Percentiles rank a stretch among this genome's conserved stretches.
These are phyloP conservation scores for Zygoascus ofunaensis DNA, from an alignment of 805 yeast species.

Conservation along the genomic window DNA sequence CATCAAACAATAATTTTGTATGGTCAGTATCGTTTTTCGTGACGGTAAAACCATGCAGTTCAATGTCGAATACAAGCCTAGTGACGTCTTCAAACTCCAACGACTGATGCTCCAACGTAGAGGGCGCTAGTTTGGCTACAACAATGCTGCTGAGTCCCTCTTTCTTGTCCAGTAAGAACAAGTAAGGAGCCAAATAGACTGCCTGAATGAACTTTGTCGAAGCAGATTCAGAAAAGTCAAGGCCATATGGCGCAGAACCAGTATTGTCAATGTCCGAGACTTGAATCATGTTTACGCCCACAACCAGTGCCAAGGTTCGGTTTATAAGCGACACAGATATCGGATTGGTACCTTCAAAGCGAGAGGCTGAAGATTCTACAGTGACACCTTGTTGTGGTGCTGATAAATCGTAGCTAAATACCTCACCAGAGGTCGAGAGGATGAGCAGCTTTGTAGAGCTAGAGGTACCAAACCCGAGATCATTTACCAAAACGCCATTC, in stretches of 20 bases:
- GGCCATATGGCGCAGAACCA: background rate
- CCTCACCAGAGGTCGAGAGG: background rate
- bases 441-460: background rate
- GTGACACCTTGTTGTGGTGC: no score
- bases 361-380: no score
- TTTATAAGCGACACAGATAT: background rate
- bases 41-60: background rate
- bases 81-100: background rate
- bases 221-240: background rate
- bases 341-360: background rate
- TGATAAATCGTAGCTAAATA: no score
- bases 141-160: background rate
- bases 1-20: constrained; percentile 10
- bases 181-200: background rate
- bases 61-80: constrained; percentile 7
- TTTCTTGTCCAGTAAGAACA: background rate
- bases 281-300: background rate
- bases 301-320: constrained; percentile 1
- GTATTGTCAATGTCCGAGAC: background rate
- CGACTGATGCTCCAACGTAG: background rate
- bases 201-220: background rate
- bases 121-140: background rate
- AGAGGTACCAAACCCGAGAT: background rate
- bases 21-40: constrained; percentile 11
- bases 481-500: background rate